Conservation (phyloP, 2,329 filamentous ascomycete genomes). For the Colletotrichum sp. region DNA sequence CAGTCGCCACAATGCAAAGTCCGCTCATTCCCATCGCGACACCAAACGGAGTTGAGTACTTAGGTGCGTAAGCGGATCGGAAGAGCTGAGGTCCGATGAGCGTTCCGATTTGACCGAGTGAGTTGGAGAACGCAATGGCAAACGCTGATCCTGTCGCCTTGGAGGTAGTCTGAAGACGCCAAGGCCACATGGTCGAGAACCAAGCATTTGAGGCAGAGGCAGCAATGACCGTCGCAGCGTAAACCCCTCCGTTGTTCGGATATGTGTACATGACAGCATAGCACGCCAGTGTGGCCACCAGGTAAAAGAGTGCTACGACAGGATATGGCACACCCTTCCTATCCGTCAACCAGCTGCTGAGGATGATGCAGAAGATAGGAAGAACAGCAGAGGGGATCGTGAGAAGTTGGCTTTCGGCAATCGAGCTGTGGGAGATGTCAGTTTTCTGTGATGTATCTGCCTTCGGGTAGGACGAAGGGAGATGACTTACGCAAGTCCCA, state of each 20-base stretch:
- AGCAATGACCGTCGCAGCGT: constrained; percentile 50
- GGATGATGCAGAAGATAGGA: not conserved
- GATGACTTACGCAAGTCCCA: constrained; percentile 26
- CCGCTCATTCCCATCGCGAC: constrained; percentile 45
- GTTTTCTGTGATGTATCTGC: not conserved
- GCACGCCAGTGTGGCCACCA: not conserved
- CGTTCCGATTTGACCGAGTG: constrained; percentile 53
- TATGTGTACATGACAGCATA: constrained; percentile 50
- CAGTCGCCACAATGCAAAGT: constrained; percentile 41
- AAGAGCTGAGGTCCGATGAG: constrained; percentile 46
- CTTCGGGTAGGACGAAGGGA: not conserved
- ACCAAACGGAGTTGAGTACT: not conserved
- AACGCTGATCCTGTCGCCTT: constrained; percentile 54
- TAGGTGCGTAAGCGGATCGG: not conserved
- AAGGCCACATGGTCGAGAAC: constrained; percentile 57
- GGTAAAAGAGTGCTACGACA: not conserved
- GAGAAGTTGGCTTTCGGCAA: not conserved
- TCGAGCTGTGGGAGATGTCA: not conserved
- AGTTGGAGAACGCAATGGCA: constrained; percentile 53
- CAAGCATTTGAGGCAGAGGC: constrained; percentile 45
- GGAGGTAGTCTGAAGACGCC: constrained; percentile 51
- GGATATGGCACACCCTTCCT: not conserved
- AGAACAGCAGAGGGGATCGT: not conserved
- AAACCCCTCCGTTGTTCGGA: constrained; percentile 48
- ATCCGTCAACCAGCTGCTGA: not conserved